These are phyloP conservation scores for Pseudoperonospora humuli DNA, from an alignment of 352 stramenopile genomes.

Conservation along the genomic window DNA sequence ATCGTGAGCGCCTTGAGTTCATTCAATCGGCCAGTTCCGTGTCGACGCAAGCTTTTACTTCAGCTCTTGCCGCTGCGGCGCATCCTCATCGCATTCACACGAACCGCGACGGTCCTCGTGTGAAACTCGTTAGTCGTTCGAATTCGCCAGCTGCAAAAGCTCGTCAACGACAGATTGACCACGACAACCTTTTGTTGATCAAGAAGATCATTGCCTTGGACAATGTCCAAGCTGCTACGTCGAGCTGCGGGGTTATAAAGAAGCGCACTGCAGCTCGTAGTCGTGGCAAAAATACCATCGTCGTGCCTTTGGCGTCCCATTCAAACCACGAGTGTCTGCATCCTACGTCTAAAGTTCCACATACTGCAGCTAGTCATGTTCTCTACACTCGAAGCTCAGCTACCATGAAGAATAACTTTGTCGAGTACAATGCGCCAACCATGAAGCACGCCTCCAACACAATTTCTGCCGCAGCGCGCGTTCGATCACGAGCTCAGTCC, in stretches of 20 bases:
- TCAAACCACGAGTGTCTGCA: constrained; percentile 16
- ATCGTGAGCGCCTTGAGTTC: too few species aligned
- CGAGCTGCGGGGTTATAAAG: constrained; percentile 3
- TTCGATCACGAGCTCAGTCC: too few species aligned
- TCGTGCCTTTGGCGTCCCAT: constrained; percentile 13
- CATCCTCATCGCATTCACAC: too few species aligned
- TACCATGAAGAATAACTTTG: constrained; percentile 46
- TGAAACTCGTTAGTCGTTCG: too few species aligned
- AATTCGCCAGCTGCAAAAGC: constrained; percentile 37
- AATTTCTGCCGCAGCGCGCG: constrained; percentile 16
- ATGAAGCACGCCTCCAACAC: constrained; percentile 24
- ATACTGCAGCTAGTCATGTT: constrained; percentile 26
- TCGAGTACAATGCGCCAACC: constrained; percentile 33
- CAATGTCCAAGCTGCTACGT: constrained; percentile 7
- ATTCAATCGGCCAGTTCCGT: too few species aligned
- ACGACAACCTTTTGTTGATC: constrained; percentile 51
- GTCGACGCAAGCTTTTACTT: too few species aligned
- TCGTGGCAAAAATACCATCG: constrained; percentile 16
- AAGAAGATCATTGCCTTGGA: constrained; percentile 51
- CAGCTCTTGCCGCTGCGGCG: too few species aligned
- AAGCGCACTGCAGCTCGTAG: constrained; percentile 4
- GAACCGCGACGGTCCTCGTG: too few species aligned
- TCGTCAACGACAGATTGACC: constrained; percentile 45
- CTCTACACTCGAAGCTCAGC: constrained; percentile 38
- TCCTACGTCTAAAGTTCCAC: constrained; percentile 21